Base-by-base conservation (phyloP, 768 basidiomycete genomes). In the Termitomyces sp. region DNA sequence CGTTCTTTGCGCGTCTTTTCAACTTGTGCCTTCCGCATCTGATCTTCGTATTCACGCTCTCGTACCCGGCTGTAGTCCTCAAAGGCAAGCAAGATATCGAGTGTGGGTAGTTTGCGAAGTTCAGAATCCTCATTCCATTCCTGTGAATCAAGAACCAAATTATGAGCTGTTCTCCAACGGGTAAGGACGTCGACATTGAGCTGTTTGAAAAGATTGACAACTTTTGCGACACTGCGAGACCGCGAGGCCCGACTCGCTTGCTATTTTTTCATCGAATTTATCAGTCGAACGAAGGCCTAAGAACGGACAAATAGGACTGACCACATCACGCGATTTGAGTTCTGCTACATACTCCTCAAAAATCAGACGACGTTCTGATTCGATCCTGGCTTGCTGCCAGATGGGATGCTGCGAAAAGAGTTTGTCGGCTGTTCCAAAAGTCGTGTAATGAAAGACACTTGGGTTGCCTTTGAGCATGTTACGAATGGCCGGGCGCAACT, bases 151-250 rank as follows among this genome's bases (percentile, higher is more conserved):
- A 84, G 66, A 40, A 99, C 82, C 61, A 89, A 77, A 18, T 83
- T 80, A 63, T 91, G 88, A 0, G 94, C 94, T 58, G 84, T 81
- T 51, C 90, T 82, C 94, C 96, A 99, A 22, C 92, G 86, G 0
- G 94, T 95, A n/a, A 92, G 79, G 48, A 98, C 93, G 65, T 95
- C 92, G 18, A 98, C 90, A 52, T 89, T 84, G 45, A 98, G 82
- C 38, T 86, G 77, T 66, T 93, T 92, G 79, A 98, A 91, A 30
- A 98, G 78, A 0, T 80, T 72, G 12, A 94, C 87, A 49, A 99
- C 84, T 66, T 92, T 93, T 44, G 83, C 80, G 61, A 95, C 86
- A 65, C 91, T 90, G 36, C 92, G 86, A 26, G 85, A 72, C 50
- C 93, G 86, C 6, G 88, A 73, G 14, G 89, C 86, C 53, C 92